Evolutionary conservation across 1,139 yeast species (phyloP), one percentile per base, ranked within the genome.

Genomic region (Yamadazyma dushanensis): DNA sequence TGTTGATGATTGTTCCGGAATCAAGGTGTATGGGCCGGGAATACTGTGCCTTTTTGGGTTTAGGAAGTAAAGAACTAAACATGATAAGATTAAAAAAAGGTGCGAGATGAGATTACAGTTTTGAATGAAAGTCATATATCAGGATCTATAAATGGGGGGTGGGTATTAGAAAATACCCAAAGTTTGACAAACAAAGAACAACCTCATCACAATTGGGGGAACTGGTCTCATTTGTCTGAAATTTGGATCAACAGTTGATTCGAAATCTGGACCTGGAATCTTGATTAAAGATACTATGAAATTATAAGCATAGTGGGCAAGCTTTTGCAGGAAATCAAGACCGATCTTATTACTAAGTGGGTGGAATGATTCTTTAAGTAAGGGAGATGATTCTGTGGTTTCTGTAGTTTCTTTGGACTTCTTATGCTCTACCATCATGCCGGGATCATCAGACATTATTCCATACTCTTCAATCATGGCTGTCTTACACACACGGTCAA

Each of bases 361-460:
- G 5, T 38, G 37, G 27, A 32, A 38, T 27, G 23, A 35, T 35
- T 11, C 38, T 27, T 24, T 20, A 32, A 16, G 20, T 16, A 16
- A 15, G 11, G 29, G 16, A 17, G 26, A 20, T 26, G 38, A 19
- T 29, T 19, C 15, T 16, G 15, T 36, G 31, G 26, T 23, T 7
- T 25, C 32, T 18, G 30, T 36, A 3, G 32, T 23, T 22, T 27
- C 11, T 34, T 42, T 29, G 11, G 36, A 24, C 7, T 35, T 41
- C 23, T 44, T 39, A n/a, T 39, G 46, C 13, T 35, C 50, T 9
- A 52, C 53, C 70, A 69, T 66, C 6, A 37, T 18, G 32, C 63
- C 74, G 0, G 89, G 89, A 42, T 65, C 61, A 55, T 84, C 92
- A 3, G 83, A 69, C 36, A 84, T 67, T 8, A 83, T 61, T 2